Base-by-base conservation (phyloP, 2,329 filamentous ascomycete genomes). In the Aspergillus sclerotialis region DNA sequence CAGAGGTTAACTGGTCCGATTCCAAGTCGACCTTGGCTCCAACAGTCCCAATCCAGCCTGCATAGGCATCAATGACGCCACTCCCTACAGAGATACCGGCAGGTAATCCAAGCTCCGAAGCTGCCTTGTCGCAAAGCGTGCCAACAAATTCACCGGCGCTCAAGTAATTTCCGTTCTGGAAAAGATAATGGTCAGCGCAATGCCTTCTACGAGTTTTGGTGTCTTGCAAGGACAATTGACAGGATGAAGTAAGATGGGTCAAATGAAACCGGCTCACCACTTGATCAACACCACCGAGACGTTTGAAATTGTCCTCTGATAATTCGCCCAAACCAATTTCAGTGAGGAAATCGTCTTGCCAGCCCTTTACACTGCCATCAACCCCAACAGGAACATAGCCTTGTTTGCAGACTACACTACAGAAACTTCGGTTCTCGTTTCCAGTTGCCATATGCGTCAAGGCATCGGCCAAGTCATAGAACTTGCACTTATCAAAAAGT, bases 1-100 rank as follows among this genome's bases (percentile, higher is more conserved):
- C 74, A 39, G 76, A 70, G 55, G 82, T 80, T 25, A 90, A 72
- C 30, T 82, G 74, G 36, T 83, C 77, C 37, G 72, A 66, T 26
- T 73, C 72, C 11, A 93, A 75, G 46, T 87, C 76, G 49, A 95
- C 86, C 63, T 95, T 95, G 40, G 92, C 90, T 38, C 92, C 92
- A n/a, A 98, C 92, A 1, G 92, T 96, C 41, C 92, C 92, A 48
- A 98, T 92, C 92, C 92, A 98, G 44, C 92, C 92, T 39, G 92
- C 92, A 54, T 98, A 98, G 12, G 92, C 92, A 60, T 98, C 92
- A 55, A 98, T 98, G 44, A 98, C 92, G 61, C 89, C 89, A 54
- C 87, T 94, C 35, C 92, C 92, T 36, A 98, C 84, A 12, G 92
- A 87, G 48, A 95, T 92, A 25, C 89, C 90, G 13, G 82, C 72